Evolutionary conservation across 108 stramenopile genomes (phyloP).

Genomic region (Mediolabrus comicus): DNA sequence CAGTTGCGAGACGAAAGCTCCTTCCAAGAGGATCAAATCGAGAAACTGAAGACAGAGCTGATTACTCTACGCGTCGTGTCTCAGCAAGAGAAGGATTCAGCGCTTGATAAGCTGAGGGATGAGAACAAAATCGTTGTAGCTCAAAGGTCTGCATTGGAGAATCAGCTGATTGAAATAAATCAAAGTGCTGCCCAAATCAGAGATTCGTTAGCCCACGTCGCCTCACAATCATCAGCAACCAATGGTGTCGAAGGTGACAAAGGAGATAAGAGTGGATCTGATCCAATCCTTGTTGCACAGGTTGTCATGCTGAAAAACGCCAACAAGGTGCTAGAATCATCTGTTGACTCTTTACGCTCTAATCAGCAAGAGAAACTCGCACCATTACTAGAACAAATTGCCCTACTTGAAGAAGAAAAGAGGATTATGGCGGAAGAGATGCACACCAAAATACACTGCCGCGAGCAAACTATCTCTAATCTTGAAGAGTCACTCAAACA

Average conservation of each 20-base stretch:
- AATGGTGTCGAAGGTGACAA: background rate
- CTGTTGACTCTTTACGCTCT: constrained; percentile 26
- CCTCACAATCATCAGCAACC: background rate
- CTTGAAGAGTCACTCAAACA: constrained; percentile 32
- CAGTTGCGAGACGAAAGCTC: constrained; percentile 19
- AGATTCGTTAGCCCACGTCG: background rate
- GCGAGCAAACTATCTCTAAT: constrained; percentile 39
- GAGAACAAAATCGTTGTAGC: constrained; percentile 30
- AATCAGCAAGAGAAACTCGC: constrained; percentile 28
- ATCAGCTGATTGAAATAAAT: constrained; percentile 43
- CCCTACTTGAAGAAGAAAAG: constrained; percentile 37
- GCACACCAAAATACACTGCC: constrained; percentile 30
- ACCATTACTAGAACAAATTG: constrained; percentile 23
- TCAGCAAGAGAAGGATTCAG: constrained; percentile 33
- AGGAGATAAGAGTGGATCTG: constrained; percentile 2
- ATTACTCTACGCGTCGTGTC: constrained; percentile 22
- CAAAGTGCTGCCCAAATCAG: constrained; percentile 20
- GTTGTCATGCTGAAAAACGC: constrained; percentile 43
- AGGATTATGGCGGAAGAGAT: constrained; percentile 32
- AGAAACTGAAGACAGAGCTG: constrained; percentile 28
- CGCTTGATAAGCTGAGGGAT: constrained; percentile 13
- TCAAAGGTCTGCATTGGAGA: constrained; percentile 32
- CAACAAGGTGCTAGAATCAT: constrained; percentile 29
- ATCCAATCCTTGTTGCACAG: constrained; percentile 38
- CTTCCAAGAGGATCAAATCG: constrained; percentile 38